Base-by-base conservation (phyloP, 768 basidiomycete species). In the Hypholoma sublateritium region DNA sequence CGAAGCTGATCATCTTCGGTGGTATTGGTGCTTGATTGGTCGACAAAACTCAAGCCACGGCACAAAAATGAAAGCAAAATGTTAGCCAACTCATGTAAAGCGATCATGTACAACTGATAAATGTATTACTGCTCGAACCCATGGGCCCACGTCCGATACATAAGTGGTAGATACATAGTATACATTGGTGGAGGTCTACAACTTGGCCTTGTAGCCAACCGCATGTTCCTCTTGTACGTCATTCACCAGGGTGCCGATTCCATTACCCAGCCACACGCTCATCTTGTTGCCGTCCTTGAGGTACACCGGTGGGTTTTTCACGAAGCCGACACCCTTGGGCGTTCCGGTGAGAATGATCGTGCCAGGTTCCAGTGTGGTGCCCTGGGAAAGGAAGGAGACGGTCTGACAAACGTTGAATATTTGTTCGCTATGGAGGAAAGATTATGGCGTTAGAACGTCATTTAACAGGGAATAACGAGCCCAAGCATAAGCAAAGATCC, bases 281-380 rank as follows among this genome's bases (percentile, higher is more conserved):
- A 91, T 81, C 37, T 79, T 77, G 61, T 95, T 91, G 2, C 90
- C 91, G 61, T 88, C 71, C 70, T 87, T 86, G 22, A 95, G 76
- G 61, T 82, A 88, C 22, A 87, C 45, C 1, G 86, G 79, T 1
- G 91, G 91, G 47, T 84, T 84, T 70, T 81, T 84, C 37, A 84
- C 85, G 62, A 87, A 93, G 2, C 93, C 93, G 13, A 93, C 89
- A 21, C 91, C 92, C 55, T 87, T 85, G 1, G 90, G 91, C 35
- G 89, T 90, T 5, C 88, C 88, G 1, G 93, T 95, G 62, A 93
- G 79, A 63, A 94, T 93, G 64, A 93, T 76, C 1, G 89, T 85
- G 0, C 93, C 92, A 0, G 89, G 87, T 62, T 84, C 84, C 17
- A 95, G 83, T 0, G 92, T 93, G 5, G 91, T 93, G 3, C 85